Evolutionary conservation across 129 eudicot genomes (phyloP), one percentile per base, ranked within the genome.

Genomic region (Lactuca sativa): DNA sequence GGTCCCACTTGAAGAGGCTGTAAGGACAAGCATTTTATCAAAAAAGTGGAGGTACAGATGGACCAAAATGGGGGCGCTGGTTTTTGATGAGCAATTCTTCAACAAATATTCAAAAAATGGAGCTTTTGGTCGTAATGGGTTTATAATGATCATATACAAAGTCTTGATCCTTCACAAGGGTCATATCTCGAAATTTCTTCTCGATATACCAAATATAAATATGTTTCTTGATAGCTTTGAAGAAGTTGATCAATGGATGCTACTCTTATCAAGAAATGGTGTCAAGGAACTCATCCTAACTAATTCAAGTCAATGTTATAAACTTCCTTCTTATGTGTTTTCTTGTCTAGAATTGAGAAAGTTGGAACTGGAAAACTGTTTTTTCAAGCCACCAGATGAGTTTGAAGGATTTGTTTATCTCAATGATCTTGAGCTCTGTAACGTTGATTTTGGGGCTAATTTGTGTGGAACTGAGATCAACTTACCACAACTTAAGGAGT

Each of bases 371-470:
- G 1, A 11, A 3, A 60, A 31, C 8, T 77, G 59, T 12, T 9
- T 47, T 7, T 68, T 69, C 44, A 76, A 49, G 4, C 49, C 64
- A 1, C 75, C 81, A n/a, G 37, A 12, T 61, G n/a, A 44, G 21
- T 53, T 69, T 54, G 38, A 25, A 60, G 75, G 64, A 51, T 68
- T 49, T 60, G 37, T 30, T 61, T 4, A 59, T 68, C 73, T 76
- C 25, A 25, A 51, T 18, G 2, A 9, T 37, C 67, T 76, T 21
- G 1, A 3, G 37, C 54, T 81, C 63, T 13, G 0, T 0, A 5
- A 43, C 16, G 3, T 72, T 67, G 54, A 21, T 61, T 51, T 67
- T 62, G 63, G 66, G 18, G 48, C 37, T 47, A 18, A 18, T 31
- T 51, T 36, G 5, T 3, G 32, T 8, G 8, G 63, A 62, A 21